Percentiles rank a stretch among this genome's conserved stretches.
Evolutionary conservation across 116 monocot species (phyloP).

Genomic region (Posidonia oceanica): DNA sequence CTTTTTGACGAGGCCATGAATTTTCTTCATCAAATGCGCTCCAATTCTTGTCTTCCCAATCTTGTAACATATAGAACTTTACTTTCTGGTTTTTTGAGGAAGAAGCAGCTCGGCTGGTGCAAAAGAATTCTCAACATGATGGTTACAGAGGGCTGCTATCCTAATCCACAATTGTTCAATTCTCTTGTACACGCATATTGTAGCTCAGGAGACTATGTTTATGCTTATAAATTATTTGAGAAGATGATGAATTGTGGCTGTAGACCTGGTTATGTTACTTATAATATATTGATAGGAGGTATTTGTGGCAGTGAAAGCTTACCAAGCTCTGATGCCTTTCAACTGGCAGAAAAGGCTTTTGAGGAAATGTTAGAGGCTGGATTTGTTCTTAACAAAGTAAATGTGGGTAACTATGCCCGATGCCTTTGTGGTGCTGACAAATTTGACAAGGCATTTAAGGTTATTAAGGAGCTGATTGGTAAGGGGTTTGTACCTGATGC

Average conservation of each 20-base stretch:
- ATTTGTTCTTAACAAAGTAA: constrained; percentile 84
- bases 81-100: constrained; percentile 74
- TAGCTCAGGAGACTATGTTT: constrained; percentile 47
- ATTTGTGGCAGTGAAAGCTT: constrained; percentile 57
- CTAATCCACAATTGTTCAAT: constrained; percentile 61
- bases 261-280: constrained; percentile 70
- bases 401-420: constrained; percentile 58
- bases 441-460: constrained; percentile 55
- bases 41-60: constrained; percentile 67
- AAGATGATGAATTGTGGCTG: constrained; percentile 58
- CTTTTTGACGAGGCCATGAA: constrained; percentile 86
- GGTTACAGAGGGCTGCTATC: constrained; percentile 78
- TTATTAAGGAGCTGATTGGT: constrained; percentile 75
- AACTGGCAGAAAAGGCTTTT: constrained; percentile 66
- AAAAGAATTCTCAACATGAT: constrained; percentile 86
- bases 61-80: constrained; percentile 72
- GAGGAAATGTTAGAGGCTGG: constrained; percentile 74
- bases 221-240: constrained; percentile 81
- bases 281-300: constrained; percentile 91
- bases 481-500: constrained; percentile 87
- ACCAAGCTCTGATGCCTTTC: constrained; percentile 30
- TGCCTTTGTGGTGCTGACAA: constrained; percentile 66
- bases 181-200: constrained; percentile 86
- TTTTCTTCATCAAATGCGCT: constrained; percentile 75
- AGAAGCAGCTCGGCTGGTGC: constrained; percentile 91